These are phyloP conservation scores for Ogataea hybrid DNA, from an alignment of 1,139 yeast species.

Conservation along the genomic window DNA sequence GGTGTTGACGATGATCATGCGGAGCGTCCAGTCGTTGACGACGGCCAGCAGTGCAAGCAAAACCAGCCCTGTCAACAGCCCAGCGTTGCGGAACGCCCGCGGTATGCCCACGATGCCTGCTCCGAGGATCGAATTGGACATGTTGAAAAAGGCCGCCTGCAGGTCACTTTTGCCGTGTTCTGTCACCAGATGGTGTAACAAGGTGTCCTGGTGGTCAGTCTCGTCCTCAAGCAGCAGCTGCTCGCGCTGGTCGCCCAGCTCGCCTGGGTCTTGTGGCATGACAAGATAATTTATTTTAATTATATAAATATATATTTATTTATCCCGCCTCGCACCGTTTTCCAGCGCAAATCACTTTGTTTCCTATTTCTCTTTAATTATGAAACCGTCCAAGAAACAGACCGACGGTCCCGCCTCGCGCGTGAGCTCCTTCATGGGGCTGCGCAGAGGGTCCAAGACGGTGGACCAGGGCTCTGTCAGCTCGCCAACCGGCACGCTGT, in stretches of 20 bases:
- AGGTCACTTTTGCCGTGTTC: conserved; percentile 43
- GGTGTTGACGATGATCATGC: conserved; percentile 81
- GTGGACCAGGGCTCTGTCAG: conserved; percentile 9
- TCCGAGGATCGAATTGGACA: conserved; percentile 92
- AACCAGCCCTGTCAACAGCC: conserved; percentile 70
- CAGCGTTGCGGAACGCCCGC: conserved; percentile 79
- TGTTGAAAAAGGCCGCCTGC: conserved; percentile 92
- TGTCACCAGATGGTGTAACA: neutral
- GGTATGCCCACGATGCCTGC: conserved; percentile 97
- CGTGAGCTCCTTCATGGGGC: conserved; percentile 23
- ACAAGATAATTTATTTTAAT: neutral
- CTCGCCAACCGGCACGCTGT: conserved; percentile 12
- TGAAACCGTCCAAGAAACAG: conserved; percentile 16
- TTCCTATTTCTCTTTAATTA: conserved; percentile 3
- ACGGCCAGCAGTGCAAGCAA: conserved; percentile 59
- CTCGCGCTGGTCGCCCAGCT: conserved; percentile 1
- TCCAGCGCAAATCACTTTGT: conserved; percentile 11
- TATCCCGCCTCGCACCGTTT: conserved; percentile 7
- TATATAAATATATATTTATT: neutral
- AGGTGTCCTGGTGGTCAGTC: conserved; percentile 1
- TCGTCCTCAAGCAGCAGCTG: conserved; percentile 17
- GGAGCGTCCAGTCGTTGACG: conserved; percentile 82
- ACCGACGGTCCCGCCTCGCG: conserved; percentile 13
- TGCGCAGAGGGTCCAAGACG: conserved; percentile 16
- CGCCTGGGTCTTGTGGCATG: neutral